These are phyloP conservation scores for Psilocybe tampanensis DNA, from an alignment of 768 basidiomycete genomes.

Conservation along the genomic window DNA sequence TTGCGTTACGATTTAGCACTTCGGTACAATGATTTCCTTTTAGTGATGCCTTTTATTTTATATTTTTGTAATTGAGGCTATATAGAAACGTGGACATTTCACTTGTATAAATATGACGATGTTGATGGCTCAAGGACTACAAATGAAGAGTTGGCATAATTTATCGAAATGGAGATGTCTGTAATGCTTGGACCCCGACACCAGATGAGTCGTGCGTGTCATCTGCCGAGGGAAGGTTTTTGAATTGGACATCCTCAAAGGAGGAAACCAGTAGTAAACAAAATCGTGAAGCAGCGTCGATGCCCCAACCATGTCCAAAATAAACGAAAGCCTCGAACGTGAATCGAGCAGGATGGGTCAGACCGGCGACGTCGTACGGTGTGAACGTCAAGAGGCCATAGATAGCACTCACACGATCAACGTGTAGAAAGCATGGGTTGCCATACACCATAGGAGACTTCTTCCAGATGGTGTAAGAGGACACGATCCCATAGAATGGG, in stretches of 20 bases:
- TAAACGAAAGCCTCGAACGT: not conserved
- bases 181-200: too few species aligned
- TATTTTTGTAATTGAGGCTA: not conserved
- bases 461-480: conserved; percentile 72
- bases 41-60: not conserved
- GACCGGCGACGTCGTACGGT: not conserved
- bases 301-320: not conserved
- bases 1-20: not conserved
- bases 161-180: too few species aligned
- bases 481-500: conserved; percentile 72
- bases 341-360: not conserved
- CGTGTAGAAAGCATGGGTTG: conserved; percentile 64
- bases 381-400: not conserved
- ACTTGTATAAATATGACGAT: too few species aligned
- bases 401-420: conserved; percentile 23
- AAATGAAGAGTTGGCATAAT: too few species aligned
- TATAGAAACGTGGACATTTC: too few species aligned
- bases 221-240: too few species aligned
- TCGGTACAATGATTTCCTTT: too few species aligned
- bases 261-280: not conserved
- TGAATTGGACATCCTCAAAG: too few species aligned
- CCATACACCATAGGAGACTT: conserved; percentile 69
- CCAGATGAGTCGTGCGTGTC: too few species aligned
- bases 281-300: not conserved
- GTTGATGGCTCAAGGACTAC: too few species aligned